Conservation (phyloP, 2,329 filamentous ascomycete genomes). For the Clonostachys rosea region DNA sequence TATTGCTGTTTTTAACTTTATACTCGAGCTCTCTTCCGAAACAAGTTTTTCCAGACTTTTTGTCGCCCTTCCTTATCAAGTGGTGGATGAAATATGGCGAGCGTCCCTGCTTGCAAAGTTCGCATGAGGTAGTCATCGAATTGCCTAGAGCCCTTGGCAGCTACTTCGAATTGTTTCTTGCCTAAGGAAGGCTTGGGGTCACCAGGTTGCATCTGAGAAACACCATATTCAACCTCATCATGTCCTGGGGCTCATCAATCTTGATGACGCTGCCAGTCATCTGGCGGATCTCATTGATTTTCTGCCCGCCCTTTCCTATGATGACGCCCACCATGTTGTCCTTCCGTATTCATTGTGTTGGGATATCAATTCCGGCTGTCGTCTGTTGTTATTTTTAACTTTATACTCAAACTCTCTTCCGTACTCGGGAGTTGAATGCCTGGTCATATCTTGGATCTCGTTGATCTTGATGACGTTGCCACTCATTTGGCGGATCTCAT, state of each 20-base stretch:
- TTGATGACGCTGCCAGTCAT: constrained; percentile 98
- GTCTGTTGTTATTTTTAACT: too few relatives aligned
- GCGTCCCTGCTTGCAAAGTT: not conserved
- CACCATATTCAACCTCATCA: constrained; percentile 27
- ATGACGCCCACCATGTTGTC: constrained; percentile 38
- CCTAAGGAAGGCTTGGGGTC: constrained; percentile 1
- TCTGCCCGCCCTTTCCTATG: constrained; percentile 95
- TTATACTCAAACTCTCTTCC: too few relatives aligned
- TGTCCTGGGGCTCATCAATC: constrained; percentile 99
- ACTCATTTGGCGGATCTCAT: constrained; percentile 94
- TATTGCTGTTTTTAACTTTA: too few relatives aligned
- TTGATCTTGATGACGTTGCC: constrained; percentile 96
- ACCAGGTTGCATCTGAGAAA: not conserved
- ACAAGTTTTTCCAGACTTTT: not conserved
- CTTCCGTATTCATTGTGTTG: too few relatives aligned
- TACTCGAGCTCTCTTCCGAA: too few relatives aligned
- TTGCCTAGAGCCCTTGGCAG: constrained; percentile 2
- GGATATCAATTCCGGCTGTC: too few relatives aligned
- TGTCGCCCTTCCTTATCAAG: not conserved
- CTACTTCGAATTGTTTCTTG: constrained; percentile 3
- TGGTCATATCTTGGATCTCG: constrained; percentile 84
- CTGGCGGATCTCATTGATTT: constrained; percentile 99
- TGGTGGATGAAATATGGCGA: not conserved
- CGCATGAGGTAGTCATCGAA: constrained; percentile 5
- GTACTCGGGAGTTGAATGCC: constrained; percentile 52